These are phyloP conservation scores for Conticribra guillardii DNA, from an alignment of 108 stramenopile genomes.

Conservation along the genomic window DNA sequence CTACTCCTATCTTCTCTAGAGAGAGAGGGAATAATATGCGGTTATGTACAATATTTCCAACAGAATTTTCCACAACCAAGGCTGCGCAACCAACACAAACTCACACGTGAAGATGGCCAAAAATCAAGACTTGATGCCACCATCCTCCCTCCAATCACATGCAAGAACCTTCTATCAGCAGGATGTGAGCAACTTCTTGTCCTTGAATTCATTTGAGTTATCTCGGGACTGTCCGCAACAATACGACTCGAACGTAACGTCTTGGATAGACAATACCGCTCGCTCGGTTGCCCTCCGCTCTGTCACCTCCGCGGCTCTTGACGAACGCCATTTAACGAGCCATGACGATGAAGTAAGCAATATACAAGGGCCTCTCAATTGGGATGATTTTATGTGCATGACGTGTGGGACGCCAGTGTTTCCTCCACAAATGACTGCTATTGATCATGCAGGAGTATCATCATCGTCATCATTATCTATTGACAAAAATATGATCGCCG, in stretches of 20 bases:
- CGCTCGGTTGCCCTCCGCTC: slow-evolving; percentile 19
- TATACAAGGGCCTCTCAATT: not conserved
- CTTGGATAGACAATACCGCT: slow-evolving; percentile 26
- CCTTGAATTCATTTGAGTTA: not conserved
- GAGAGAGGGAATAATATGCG: no score
- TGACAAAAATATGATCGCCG: no score
- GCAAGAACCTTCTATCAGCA: slow-evolving; percentile 15
- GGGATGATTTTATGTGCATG: slow-evolving; percentile 33
- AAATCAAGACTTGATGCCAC: not conserved
- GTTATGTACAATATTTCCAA: no score
- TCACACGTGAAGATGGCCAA: no score
- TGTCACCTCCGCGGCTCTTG: not conserved
- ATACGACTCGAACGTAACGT: not conserved
- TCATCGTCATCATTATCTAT: not conserved
- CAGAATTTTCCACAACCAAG: no score
- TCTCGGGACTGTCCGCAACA: not conserved
- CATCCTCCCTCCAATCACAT: not conserved
- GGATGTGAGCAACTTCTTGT: slow-evolving; percentile 14
- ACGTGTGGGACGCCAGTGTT: slow-evolving; percentile 36
- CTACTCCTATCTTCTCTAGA: no score
- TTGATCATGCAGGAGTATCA: not conserved
- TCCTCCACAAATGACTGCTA: not conserved
- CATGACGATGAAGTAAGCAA: not conserved
- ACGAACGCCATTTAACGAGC: not conserved
- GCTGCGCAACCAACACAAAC: no score